These are phyloP conservation scores for Phaeolepiota aurea DNA, from an alignment of 768 basidiomycete genomes.

Conservation along the genomic window DNA sequence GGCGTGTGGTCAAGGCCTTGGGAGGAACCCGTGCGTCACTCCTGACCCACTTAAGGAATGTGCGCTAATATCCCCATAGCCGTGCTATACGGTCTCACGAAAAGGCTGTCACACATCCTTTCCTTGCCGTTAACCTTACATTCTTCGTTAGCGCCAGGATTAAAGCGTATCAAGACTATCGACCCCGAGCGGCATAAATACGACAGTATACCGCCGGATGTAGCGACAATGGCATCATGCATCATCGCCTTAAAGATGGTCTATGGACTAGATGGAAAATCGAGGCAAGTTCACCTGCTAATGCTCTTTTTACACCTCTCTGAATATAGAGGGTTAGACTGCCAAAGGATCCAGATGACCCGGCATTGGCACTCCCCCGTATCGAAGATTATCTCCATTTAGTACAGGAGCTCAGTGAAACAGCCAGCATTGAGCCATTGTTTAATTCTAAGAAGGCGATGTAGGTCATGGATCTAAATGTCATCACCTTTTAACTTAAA, in stretches of 20 bases:
- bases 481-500: conserved; percentile 5
- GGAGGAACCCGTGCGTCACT: conserved; percentile 67
- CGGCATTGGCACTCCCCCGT: conserved; percentile 50
- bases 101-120: conserved; percentile 45
- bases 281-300: conserved; percentile 38
- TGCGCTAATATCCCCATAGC: conserved; percentile 29
- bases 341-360: conserved; percentile 41
- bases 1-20: conserved; percentile 62
- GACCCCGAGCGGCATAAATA: conserved; percentile 41
- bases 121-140: conserved; percentile 56
- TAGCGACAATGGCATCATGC: conserved; percentile 47
- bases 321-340: conserved; percentile 31
- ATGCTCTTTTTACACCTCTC: no score
- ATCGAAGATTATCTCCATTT: conserved; percentile 37
- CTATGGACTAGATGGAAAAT: conserved; percentile 71
- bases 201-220: conserved; percentile 65
- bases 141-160: conserved; percentile 36
- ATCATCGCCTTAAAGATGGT: conserved; percentile 76
- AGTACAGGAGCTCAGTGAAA: conserved; percentile 27
- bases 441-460: conserved; percentile 36
- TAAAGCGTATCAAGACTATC: conserved; percentile 21
- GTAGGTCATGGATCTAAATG: conserved; percentile 25
- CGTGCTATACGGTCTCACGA: conserved; percentile 55
- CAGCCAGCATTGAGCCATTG: conserved; percentile 21
- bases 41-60: neutral